Evolutionary conservation across 495 filamentous ascomycete species (phyloP).

Genomic region (Penicillium ochrochloron): DNA sequence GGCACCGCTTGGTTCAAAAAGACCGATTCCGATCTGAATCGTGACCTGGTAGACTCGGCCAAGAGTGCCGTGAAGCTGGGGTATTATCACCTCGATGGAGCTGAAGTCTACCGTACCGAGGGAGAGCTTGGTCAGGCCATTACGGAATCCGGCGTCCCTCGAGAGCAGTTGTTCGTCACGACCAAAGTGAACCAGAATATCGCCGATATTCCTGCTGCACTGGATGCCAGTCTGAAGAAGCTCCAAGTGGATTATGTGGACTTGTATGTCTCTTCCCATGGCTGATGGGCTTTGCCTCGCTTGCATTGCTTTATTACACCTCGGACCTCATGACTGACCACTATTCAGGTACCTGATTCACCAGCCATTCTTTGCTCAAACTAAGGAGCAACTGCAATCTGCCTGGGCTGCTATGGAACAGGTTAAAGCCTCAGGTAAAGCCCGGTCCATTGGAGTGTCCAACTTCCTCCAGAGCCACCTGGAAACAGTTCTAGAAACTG

Average conservation of each 20-base stretch:
- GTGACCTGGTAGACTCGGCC: slow-evolving; percentile 58
- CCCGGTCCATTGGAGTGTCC: slow-evolving; percentile 81
- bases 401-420: slow-evolving; percentile 81
- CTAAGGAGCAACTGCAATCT: slow-evolving; percentile 64
- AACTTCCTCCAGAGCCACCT: slow-evolving; percentile 76
- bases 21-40: slow-evolving; percentile 41
- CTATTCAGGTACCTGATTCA: slow-evolving; percentile 75
- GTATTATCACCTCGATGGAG: slow-evolving; percentile 78
- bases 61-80: slow-evolving; percentile 71
- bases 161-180: slow-evolving; percentile 74
- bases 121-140: slow-evolving; percentile 75
- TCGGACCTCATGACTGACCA: background rate
- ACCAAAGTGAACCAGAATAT: slow-evolving; percentile 70
- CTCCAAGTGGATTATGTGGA: slow-evolving; percentile 82
- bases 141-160: slow-evolving; percentile 64
- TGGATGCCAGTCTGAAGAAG: slow-evolving; percentile 73
- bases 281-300: background rate
- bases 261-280: slow-evolving; percentile 45
- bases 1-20: slow-evolving; percentile 66
- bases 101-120: slow-evolving; percentile 85
- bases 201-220: slow-evolving; percentile 63
- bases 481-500: slow-evolving; percentile 67
- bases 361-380: slow-evolving; percentile 68
- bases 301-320: background rate
- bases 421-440: slow-evolving; percentile 68